Base-by-base conservation (phyloP, 495 filamentous ascomycete species). In the Hypoxylon cercidicola region DNA sequence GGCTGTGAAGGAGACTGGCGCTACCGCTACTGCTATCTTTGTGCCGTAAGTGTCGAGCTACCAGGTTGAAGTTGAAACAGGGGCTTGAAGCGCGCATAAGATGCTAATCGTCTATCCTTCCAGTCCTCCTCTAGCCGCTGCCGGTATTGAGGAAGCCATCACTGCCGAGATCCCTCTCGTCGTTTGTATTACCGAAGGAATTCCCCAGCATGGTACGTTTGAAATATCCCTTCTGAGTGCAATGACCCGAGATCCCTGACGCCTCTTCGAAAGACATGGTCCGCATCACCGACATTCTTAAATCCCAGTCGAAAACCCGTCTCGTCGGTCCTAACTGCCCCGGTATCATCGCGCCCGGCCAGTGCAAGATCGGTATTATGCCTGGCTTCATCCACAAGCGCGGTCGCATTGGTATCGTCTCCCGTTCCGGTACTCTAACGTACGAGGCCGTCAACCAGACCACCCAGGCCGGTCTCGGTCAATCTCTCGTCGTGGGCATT, bases 291-390 rank as follows among this genome's bases (percentile, higher is more conserved):
- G 90, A 94, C 75, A 96, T 99, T 60, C 85, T 99, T 65, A 99
- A 97, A 85, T 91, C 96, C 52, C 95, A 99, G 82, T 88, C 83
- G 82, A 98, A 97, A 87, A 97, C 96, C 48, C 89, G 94, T 68
- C 81, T 99, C 62, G 92, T 99, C 45, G 95, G 96, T 59, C 96
- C 96, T 50, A 99, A 99, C 85, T 99, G 95, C 82, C 95, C 95
- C 48, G 95, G 95, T 76, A 94, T 99, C 79, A 99, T 99, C 74
- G 95, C 95, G 70, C 86, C 86, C 43, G 95, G 94, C 63, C 95
- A 97, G 89, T 99, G 95, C 87, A 99, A 99, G 84, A 99, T 99
- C 76, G 95, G 95, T 74, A 99, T 99, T 82, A 99, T 99, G 95
- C 95, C 95, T 41, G 95, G 95, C 71, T 97, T 97, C 85, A 98